Base-by-base conservation (phyloP, 306 rosid species). In the Clitoria ternatea region DNA sequence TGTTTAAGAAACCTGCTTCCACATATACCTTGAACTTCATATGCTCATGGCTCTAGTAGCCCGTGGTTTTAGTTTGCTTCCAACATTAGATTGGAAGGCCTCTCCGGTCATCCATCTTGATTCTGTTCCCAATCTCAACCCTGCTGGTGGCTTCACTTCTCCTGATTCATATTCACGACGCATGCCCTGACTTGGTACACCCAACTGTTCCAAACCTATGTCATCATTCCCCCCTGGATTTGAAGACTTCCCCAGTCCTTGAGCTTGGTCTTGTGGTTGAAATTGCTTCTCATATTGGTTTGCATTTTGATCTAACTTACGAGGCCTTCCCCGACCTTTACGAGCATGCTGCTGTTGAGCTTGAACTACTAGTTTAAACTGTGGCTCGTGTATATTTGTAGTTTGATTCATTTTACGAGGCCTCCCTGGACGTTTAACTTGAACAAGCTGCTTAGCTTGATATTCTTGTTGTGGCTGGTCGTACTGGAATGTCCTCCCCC, bases 311-410 rank as follows among this genome's bases (percentile, higher is more conserved):
- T 57, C 9, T 3, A 2, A 7, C 17, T 52, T 69, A 37, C 19
- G 42, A 69, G 20, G 32, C 71, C 77, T 78, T 29, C 42, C 66
- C 7, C 6, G 52, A 56, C 76, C 59, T 56, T 33, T 33, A 35
- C 47, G 30, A 9, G 6, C 7, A 27, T 3, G 30, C 61, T 23
- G 17, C 18, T 17, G 23, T 7, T 6, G 19, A 55, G 39, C 39
- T n/a, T 55, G 12, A 15, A 13, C 39, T 13, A 13, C 5, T 27
- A 1, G 20, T 13, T 15, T 19, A 13, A 55, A 27, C 15, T 26
- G 37, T 15, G 15, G 37, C 61, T 54, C 61, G 27, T 0, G 5
- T 54, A 13, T 15, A n/a, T 54, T 54, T 26, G 37, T 6, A 54
- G 2, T 26, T 26, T 6, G 20, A 54, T 12, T 14, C 8, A 54